These are phyloP conservation scores for Cryphonectria japonica DNA, from an alignment of 2,329 filamentous ascomycete genomes.

Conservation along the genomic window DNA sequence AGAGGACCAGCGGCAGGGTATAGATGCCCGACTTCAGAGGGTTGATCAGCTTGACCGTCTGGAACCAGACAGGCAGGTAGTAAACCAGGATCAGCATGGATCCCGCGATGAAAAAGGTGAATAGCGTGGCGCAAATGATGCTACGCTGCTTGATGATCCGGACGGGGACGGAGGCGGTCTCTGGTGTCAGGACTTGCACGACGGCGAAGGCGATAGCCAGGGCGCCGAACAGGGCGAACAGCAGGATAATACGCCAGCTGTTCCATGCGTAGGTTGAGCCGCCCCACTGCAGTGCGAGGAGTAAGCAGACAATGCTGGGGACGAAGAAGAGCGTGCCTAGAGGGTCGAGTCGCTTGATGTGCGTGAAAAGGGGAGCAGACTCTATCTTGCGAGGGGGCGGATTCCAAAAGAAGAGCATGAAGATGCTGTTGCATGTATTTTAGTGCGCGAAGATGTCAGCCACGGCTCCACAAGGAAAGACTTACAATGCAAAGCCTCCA, in stretches of 20 bases:
- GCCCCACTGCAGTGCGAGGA: slow-evolving; percentile 68
- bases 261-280: slow-evolving; percentile 58
- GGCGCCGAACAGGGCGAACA: slow-evolving; percentile 56
- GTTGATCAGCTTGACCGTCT: slow-evolving; percentile 56
- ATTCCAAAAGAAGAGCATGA: slow-evolving; percentile 54
- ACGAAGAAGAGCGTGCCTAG: slow-evolving; percentile 64
- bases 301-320: slow-evolving; percentile 60
- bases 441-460: background rate
- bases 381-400: slow-evolving; percentile 41
- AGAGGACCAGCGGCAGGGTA: slow-evolving; percentile 60
- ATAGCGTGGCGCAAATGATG: slow-evolving; percentile 52
- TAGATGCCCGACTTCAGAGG: slow-evolving; percentile 61
- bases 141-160: slow-evolving; percentile 59
- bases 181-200: slow-evolving; percentile 57
- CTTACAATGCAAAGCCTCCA: slow-evolving; percentile 51
- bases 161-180: slow-evolving; percentile 60
- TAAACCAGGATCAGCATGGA: slow-evolving; percentile 60
- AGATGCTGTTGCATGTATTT: slow-evolving; percentile 33
- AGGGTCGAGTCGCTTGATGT: slow-evolving; percentile 59
- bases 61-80: slow-evolving; percentile 62
- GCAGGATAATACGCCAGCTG: slow-evolving; percentile 55
- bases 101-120: slow-evolving; percentile 52
- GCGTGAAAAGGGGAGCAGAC: slow-evolving; percentile 42
- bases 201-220: slow-evolving; percentile 51
- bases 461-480: background rate